These are phyloP conservation scores for Cyclanthera cordifolia DNA, from an alignment of 306 rosid genomes.

Conservation along the genomic window DNA sequence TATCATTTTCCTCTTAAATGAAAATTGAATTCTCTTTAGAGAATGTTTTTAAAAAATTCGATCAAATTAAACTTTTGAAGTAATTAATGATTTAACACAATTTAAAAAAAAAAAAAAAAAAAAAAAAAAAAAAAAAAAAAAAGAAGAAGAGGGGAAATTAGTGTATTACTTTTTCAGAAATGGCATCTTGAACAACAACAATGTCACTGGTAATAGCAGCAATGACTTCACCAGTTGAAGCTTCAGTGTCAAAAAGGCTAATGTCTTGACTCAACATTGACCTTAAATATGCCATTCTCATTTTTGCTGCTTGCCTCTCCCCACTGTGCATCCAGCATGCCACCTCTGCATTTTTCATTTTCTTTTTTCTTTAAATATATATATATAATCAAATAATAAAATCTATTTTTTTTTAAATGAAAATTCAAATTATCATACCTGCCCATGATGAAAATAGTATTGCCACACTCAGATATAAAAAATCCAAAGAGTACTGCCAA, in stretches of 20 bases:
- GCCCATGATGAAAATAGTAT: slow-evolving; percentile 91
- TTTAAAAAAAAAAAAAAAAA: too few relatives aligned
- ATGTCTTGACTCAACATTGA: slow-evolving; percentile 87
- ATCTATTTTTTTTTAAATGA: too few relatives aligned
- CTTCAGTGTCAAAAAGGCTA: slow-evolving; percentile 77
- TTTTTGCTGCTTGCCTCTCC: slow-evolving; percentile 84
- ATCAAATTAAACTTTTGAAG: too few relatives aligned
- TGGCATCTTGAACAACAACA: slow-evolving; percentile 81
- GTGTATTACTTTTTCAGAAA: slow-evolving; percentile 63
- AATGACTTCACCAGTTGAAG: slow-evolving; percentile 87
- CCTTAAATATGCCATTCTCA: slow-evolving; percentile 90
- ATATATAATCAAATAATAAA: too few relatives aligned
- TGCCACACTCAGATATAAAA: slow-evolving; percentile 71
- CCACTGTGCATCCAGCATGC: slow-evolving; percentile 99
- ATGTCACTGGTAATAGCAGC: slow-evolving; percentile 83
- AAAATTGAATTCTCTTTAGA: too few relatives aligned
- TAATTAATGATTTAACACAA: too few relatives aligned
- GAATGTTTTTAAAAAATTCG: too few relatives aligned
- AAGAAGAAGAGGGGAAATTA: background rate
- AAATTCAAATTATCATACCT: slow-evolving; percentile 27
- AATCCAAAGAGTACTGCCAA: slow-evolving; percentile 91
- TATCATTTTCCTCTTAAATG: too few relatives aligned
- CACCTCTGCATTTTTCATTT: slow-evolving; percentile 45
- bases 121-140: background rate
- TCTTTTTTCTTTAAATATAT: background rate